A percentile compares a stretch with the other conserved stretches of the same genome.
phyloP scores from a whole-genome alignment of 352 stramenopile species.

The Phytopythium delawarense region DNA sequence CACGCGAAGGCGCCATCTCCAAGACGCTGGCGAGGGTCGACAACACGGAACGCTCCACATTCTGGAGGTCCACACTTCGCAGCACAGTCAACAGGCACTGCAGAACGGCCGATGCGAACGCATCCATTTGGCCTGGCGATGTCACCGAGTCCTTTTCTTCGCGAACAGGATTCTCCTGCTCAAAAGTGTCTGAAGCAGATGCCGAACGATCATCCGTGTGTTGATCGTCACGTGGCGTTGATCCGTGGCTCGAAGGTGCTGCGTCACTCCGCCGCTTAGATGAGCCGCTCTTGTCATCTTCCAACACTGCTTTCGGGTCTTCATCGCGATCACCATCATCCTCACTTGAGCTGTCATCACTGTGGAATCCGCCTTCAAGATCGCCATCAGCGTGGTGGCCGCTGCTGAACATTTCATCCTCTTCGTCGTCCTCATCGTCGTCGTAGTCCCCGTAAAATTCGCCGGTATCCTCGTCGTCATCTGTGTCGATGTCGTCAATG shows the following conservation, averaged over 20 bases:
- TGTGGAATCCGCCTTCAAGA: constrained; percentile 28
- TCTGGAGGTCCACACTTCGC: constrained; percentile 58
- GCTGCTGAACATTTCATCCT: constrained; percentile 7
- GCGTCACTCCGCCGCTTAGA: not conserved
- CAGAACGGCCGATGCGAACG: constrained; percentile 42
- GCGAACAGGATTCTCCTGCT: not conserved
- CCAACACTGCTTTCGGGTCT: not conserved
- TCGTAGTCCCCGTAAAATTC: constrained; percentile 15
- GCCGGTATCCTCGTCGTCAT: constrained; percentile 59
- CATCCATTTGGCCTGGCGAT: constrained; percentile 35
- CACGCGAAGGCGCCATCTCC: constrained; percentile 64
- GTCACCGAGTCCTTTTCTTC: constrained; percentile 7
- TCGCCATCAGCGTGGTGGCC: constrained; percentile 11
- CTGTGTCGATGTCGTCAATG: constrained; percentile 37
- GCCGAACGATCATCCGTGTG: not conserved
- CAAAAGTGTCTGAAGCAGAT: not conserved
- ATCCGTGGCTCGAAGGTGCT: not conserved
- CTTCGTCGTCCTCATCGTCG: constrained; percentile 24
- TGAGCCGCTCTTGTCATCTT: not conserved
- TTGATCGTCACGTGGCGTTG: not conserved
- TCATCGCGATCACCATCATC: constrained; percentile 5
- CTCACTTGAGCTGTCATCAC: constrained; percentile 27
- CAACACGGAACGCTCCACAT: constrained; percentile 56
- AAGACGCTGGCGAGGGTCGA: constrained; percentile 62
- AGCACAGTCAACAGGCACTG: constrained; percentile 48